phyloP scores from a whole-genome alignment of 2,329 filamentous ascomycete species.

The Hypoxylon sp. region DNA sequence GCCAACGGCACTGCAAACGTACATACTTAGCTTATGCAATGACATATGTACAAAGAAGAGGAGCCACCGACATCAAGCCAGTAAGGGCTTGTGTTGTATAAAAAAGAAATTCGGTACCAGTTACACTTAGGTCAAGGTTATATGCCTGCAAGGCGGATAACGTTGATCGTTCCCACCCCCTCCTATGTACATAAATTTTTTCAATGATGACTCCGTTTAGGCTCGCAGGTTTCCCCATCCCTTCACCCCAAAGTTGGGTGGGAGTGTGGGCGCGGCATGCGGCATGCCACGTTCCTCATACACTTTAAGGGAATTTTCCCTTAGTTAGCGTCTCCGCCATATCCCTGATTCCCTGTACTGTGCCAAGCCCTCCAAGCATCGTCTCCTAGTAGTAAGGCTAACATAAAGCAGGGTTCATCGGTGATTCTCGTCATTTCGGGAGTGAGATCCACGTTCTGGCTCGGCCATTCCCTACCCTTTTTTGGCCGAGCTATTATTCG shows the following conservation, averaged over 20 bases:
- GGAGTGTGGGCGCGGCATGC: slow-evolving; percentile 43
- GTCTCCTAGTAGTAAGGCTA: slow-evolving; percentile 44
- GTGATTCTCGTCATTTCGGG: slow-evolving; percentile 48
- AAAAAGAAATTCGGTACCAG: slow-evolving; percentile 37
- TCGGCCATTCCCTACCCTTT: slow-evolving; percentile 45
- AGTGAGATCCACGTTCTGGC: slow-evolving; percentile 43
- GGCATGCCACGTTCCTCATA: slow-evolving; percentile 47
- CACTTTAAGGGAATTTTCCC: slow-evolving; percentile 43
- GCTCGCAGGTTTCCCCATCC: slow-evolving; percentile 41
- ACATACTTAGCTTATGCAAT: slow-evolving; percentile 30
- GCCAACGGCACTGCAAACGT: slow-evolving; percentile 35
- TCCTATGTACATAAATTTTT: slow-evolving; percentile 18
- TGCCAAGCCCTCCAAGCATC: slow-evolving; percentile 40
- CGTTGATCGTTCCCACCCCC: slow-evolving; percentile 42
- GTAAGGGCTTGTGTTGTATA: slow-evolving; percentile 27
- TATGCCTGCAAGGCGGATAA: slow-evolving; percentile 43
- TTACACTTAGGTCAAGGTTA: slow-evolving; percentile 31
- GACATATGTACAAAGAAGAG: slow-evolving; percentile 25
- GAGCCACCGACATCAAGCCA: slow-evolving; percentile 28
- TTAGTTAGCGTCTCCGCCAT: slow-evolving; percentile 38
- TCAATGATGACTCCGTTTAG: slow-evolving; percentile 28
- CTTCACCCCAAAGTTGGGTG: slow-evolving; percentile 35
- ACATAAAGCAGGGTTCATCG: slow-evolving; percentile 38
- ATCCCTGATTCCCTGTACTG: slow-evolving; percentile 39
- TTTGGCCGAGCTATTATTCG: slow-evolving; percentile 45